Conservation (phyloP, 805 yeast species). For the Spencermartinsiella europaea region DNA sequence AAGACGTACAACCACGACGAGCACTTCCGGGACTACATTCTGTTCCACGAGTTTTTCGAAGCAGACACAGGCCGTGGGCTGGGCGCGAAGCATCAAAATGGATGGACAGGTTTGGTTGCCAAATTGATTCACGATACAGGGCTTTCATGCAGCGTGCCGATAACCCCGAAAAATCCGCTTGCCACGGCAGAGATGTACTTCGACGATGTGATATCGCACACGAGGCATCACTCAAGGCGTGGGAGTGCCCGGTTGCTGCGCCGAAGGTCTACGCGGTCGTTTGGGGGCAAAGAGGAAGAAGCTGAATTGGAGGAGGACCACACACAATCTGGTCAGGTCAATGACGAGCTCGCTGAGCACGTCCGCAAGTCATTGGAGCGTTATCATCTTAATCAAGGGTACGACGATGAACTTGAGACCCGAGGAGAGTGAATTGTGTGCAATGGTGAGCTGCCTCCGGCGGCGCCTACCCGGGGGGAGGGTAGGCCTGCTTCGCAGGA, state of each 20-base stretch:
- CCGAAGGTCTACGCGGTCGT: constrained; percentile 17
- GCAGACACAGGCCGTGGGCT: constrained; percentile 93
- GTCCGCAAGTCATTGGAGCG: constrained; percentile 18
- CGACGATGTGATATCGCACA: constrained; percentile 28
- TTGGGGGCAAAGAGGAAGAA: constrained; percentile 4
- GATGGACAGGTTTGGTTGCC: constrained; percentile 93
- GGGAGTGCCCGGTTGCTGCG: constrained; percentile 16
- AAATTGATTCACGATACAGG: constrained; percentile 87
- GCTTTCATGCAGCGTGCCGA: constrained; percentile 53
- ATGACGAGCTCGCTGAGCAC: constrained; percentile 18
- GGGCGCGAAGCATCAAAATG: constrained; percentile 92
- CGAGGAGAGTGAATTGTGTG: neutral
- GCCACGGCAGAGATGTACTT: constrained; percentile 33
- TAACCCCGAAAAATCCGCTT: constrained; percentile 30
- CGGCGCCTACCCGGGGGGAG: too few species aligned
- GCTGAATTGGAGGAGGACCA: constrained; percentile 6
- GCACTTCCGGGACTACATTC: constrained; percentile 66
- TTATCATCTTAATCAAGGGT: constrained; percentile 6
- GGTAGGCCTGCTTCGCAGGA: too few species aligned
- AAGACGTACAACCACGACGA: constrained; percentile 52
- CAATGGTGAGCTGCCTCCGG: too few species aligned
- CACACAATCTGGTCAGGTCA: constrained; percentile 3
- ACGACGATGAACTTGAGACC: constrained; percentile 10
- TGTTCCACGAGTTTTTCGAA: constrained; percentile 84
- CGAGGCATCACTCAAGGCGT: constrained; percentile 22